A percentile compares a stretch with the other conserved stretches of the same genome.
phyloP scores from a whole-genome alignment of 129 eudicot genomes.

The Helichrysum umbraculigerum region DNA sequence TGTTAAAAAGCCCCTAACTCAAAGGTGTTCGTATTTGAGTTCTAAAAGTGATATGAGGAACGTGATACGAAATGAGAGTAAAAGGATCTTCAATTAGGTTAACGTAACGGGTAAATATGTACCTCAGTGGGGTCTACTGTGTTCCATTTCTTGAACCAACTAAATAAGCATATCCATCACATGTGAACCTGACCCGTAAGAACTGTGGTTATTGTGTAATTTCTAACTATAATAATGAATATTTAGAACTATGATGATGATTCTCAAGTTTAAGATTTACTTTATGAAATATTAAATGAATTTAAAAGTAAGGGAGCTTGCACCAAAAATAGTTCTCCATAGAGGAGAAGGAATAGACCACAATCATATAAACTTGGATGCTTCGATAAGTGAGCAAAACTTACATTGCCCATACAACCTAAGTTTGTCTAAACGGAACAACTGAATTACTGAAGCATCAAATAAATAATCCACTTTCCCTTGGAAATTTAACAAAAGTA shows the following conservation, averaged over 20 bases:
- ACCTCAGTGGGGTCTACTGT: too few species aligned
- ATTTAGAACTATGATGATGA: neutral
- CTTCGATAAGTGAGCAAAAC: conserved; percentile 74
- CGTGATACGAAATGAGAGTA: too few species aligned
- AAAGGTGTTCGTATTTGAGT: neutral
- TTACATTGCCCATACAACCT: neutral
- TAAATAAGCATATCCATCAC: too few species aligned
- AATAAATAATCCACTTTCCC: neutral
- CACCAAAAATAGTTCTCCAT: conserved; percentile 76
- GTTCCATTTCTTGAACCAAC: too few species aligned
- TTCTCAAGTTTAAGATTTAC: neutral
- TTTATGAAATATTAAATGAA: conserved; percentile 57
- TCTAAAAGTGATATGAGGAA: too few species aligned
- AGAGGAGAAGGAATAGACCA: conserved; percentile 92
- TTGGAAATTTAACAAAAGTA: neutral
- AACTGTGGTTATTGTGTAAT: neutral
- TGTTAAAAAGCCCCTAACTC: neutral
- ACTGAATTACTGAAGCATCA: neutral
- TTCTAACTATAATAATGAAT: neutral
- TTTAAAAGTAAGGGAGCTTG: conserved; percentile 62
- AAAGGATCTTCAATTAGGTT: too few species aligned
- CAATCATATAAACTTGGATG: conserved; percentile 83
- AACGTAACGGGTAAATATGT: too few species aligned
- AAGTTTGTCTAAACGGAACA: neutral
- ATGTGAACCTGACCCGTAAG: too few species aligned